Evolutionary conservation across 768 basidiomycete species (phyloP), one percentile per base, ranked within the genome.

Genomic region (Lentinula guzmanii): DNA sequence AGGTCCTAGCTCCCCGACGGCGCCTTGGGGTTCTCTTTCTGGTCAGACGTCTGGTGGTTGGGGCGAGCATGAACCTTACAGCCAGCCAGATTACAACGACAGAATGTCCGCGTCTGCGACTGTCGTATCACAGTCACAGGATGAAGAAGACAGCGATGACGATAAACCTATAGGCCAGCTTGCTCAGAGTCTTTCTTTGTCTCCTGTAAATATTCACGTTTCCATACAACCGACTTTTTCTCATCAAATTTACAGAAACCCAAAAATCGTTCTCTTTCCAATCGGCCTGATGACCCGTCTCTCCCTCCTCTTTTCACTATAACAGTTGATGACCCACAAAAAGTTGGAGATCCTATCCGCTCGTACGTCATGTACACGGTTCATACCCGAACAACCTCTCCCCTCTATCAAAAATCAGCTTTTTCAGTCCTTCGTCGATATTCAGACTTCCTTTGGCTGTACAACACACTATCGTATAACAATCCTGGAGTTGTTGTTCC

Each of bases 401-500:
- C 91, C 0, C 75, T 88, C 28, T 98, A 83, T 75, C 84, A 86
- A 65, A 93, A 91, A 77, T 83, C 87, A 1, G 77, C 86, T 1
- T 96, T 97, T 72, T 95, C 95, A 2, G 97, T 98, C 56, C 85
- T 99, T 1, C 84, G 97, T n/a, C 87, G 97, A 35, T 99, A 97
- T 74, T 94, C 93, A 5, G 96, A 99, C 73, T 99, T 98, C 68
- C 82, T 98, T 18, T 98, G 97, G 97, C 74, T 99, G 1, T 97
- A 92, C 72, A 93, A 95, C 68, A 86, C 89, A 0, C 82, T 99
- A 1, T 88, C 87, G 0, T 71, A 75, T 66, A 98, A 98, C 73
- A 98, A 98, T 69, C 95, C 96, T 3, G 97, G 97, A 8, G 95
- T 98, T 2, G 90, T 98, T 42, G 94, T 99, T 0, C 97, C 97